Evolutionary conservation across 768 basidiomycete genomes (phyloP).

Genomic region (Scleroderma bovista): DNA sequence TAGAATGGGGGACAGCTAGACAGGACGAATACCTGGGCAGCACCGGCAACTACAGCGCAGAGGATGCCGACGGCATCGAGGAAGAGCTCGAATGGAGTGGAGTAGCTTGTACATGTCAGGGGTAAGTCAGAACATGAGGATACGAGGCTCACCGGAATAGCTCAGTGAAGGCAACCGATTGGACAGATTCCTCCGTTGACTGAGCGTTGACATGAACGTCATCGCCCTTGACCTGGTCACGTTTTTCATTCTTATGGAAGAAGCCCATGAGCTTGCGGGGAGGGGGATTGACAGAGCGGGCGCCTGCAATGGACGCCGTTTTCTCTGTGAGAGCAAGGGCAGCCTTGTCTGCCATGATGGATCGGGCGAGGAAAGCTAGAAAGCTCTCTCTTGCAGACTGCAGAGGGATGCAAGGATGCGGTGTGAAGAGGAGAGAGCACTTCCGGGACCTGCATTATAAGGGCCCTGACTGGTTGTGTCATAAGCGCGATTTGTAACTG

Average conservation of each 20-base stretch:
- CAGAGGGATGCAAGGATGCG: too few relatives aligned
- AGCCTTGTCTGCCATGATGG: slow-evolving; percentile 39
- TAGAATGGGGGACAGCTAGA: neutral
- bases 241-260: slow-evolving; percentile 24
- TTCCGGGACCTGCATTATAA: too few relatives aligned
- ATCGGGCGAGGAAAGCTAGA: neutral
- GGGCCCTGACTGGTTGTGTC: too few relatives aligned
- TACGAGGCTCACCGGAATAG: slow-evolving; percentile 44
- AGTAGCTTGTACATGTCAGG: slow-evolving; percentile 13
- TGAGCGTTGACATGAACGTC: slow-evolving; percentile 9
- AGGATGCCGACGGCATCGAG: slow-evolving; percentile 51
- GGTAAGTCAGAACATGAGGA: neutral
- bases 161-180: slow-evolving; percentile 37
- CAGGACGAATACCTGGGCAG: slow-evolving; percentile 56
- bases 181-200: slow-evolving; percentile 22
- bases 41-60: slow-evolving; percentile 70
- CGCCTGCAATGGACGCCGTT: slow-evolving; percentile 20
- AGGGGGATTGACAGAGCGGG: neutral
- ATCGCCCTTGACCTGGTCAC: slow-evolving; percentile 17
- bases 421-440: too few relatives aligned
- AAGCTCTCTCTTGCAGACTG: neutral
- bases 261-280: neutral
- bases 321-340: slow-evolving; percentile 43
- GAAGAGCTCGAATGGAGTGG: neutral
- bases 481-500: too few relatives aligned